phyloP scores from a whole-genome alignment of 495 filamentous ascomycete species.

The Evansstolkia leycettana region DNA sequence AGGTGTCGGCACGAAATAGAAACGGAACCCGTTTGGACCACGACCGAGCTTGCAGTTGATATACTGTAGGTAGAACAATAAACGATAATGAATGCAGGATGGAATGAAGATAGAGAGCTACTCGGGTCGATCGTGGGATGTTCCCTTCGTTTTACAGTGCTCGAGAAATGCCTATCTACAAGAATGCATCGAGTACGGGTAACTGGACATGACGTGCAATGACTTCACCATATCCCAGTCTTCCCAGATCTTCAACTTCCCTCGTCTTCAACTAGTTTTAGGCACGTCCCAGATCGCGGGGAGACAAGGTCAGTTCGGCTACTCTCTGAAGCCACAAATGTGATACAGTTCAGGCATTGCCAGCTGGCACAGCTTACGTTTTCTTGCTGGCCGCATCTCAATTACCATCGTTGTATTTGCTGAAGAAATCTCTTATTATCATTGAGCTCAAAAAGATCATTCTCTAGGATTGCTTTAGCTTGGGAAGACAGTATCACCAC shows the following conservation, averaged over 20 bases:
- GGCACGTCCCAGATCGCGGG: neutral
- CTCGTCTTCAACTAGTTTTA: too few relatives aligned
- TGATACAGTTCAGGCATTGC: too few relatives aligned
- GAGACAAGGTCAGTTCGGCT: neutral
- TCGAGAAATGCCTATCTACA: too few relatives aligned
- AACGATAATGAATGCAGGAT: constrained; percentile 5
- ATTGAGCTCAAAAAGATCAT: too few relatives aligned
- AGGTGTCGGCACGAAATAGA: constrained; percentile 29
- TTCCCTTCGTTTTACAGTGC: neutral
- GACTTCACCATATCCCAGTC: constrained; percentile 10
- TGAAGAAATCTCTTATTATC: too few relatives aligned
- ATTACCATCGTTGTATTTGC: too few relatives aligned
- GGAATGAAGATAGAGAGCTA: constrained; percentile 4
- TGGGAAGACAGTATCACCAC: too few relatives aligned
- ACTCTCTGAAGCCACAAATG: neutral
- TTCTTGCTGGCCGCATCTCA: too few relatives aligned
- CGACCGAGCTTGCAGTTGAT: constrained; percentile 1
- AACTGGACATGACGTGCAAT: constrained; percentile 17
- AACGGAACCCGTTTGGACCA: constrained; percentile 13
- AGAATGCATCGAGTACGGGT: constrained; percentile 4
- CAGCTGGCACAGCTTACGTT: too few relatives aligned
- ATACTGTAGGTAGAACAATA: constrained; percentile 1
- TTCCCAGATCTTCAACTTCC: neutral
- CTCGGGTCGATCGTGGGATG: constrained; percentile 3
- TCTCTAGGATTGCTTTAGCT: too few relatives aligned